Evolutionary conservation across 1,284 basidiomycete genomes (phyloP), one percentile per base, ranked within the genome.

Genomic region (Takashimella koratensis): DNA sequence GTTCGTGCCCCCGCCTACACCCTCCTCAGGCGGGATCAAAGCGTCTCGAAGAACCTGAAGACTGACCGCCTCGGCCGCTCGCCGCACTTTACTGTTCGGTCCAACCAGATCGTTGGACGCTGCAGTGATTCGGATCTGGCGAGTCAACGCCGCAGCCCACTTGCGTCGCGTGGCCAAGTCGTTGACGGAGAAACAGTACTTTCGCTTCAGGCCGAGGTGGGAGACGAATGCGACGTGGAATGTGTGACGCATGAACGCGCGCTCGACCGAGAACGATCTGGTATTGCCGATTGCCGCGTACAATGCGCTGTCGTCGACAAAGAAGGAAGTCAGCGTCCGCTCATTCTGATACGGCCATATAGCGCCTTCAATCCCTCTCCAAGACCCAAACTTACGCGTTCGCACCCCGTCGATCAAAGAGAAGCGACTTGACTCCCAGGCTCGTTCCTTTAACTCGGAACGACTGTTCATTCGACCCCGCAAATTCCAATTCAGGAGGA

Each of bases 151-250:
- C 1, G 81, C 79, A 0, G 81, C 82, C 88, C 90, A 94, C 59
- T 86, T 83, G 56, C 86, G 82, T 19, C 85, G 83, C 23, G 87
- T 80, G 19, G 87, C 77, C 1, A 84, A 80, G 63, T 90, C 87
- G 48, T 87, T 83, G 42, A 95, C 85, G 62, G 88, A 91, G 79
- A 95, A 95, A 84, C 95, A 90, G 76, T 96, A 96, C 68, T 86
- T 85, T 60, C 91, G 82, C 72, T 86, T 87, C 52, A 78, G 61
- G 23, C 84, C 84, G 16, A 79, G 71, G 60, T 87, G 85, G 61
- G 87, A 86, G 43, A 82, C 64, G 75, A 96, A 96, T 3, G 89
- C 85, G 21, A 96, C 76, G 68, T 94, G 89, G 79, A 96, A 92
- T 0, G 90, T 94, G 68, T 94, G 87, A 47, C 86, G 84, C 92